Evolutionary conservation across 1,284 basidiomycete species (phyloP), one percentile per base, ranked within the genome.

Genomic region (Boletus smithii): DNA sequence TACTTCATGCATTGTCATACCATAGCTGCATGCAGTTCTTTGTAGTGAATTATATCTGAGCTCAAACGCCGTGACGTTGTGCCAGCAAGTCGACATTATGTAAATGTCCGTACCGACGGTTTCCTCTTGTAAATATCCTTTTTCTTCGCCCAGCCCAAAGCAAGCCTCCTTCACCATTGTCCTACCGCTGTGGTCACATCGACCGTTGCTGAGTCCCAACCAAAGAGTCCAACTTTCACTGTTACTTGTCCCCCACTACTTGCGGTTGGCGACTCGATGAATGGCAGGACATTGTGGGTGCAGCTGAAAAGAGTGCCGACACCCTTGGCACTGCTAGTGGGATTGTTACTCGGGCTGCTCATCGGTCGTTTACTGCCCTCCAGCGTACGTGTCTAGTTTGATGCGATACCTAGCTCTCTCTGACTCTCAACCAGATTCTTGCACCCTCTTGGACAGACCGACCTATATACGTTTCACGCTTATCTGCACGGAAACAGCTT

Each of bases 321-420:
- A 0, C 69, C 77, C 3, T 54, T 81, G 24, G 81, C 81, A 5
- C 63, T 90, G 34, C 65, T 76, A 38, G 63, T 89, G 51, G 88
- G 87, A 40, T 66, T 90, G 18, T 57, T 84, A 36, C 66, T 85
- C 36, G 87, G 87, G n/a, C 68, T 87, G 37, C 53, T 85, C 37
- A 67, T 88, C 42, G 76, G 84, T 13, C 72, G 77, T 30, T 53
- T 80, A 5, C 61, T 85, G 51, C 79, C 79, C 20, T 53, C 51
- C 59, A 65, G 53, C 70, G 76, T 77, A 68, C 66, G 50, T 63
- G 58, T 45, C 65, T 69, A 49, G 46, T 40, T 44, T 20, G 4
- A 35, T 30, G 13, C n/a, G 16, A 31, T 31, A 36, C 17, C 23
- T 2, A 8, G 14, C 18, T 17, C 31, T 33, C 20, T 29, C 32